These are phyloP conservation scores for Aspergillus sclerotiicarbonarius DNA, from an alignment of 495 filamentous ascomycete genomes.

Conservation along the genomic window DNA sequence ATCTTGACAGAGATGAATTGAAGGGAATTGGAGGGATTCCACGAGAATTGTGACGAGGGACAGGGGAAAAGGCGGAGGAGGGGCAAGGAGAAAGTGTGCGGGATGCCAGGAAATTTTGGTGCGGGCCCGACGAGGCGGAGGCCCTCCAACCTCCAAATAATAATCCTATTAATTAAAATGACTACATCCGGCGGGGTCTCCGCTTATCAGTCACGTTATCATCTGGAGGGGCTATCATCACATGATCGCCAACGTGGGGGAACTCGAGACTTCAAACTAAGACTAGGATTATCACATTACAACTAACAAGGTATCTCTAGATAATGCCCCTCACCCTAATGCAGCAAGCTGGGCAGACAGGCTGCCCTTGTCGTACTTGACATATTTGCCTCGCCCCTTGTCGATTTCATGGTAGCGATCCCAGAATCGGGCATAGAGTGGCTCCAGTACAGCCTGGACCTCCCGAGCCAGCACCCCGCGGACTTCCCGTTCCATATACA, in stretches of 20 bases:
- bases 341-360: constrained; percentile 48
- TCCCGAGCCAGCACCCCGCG: constrained; percentile 72
- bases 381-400: constrained; percentile 94
- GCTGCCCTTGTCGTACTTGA: constrained; percentile 85
- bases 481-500: constrained; percentile 87
- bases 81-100: constrained; percentile 21
- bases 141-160: too few species aligned
- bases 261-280: background rate
- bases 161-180: constrained; percentile 5
- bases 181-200: constrained; percentile 28
- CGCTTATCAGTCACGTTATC: constrained; percentile 48
- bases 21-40: constrained; percentile 24
- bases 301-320: background rate
- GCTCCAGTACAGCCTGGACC: constrained; percentile 85
- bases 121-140: too few species aligned
- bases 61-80: constrained; percentile 15
- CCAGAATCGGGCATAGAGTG: constrained; percentile 92
- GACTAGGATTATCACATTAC: constrained; percentile 21
- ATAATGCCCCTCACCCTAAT: constrained; percentile 18
- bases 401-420: constrained; percentile 98
- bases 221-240: constrained; percentile 24
- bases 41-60: constrained; percentile 4
- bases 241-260: constrained; percentile 15
- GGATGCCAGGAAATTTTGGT: constrained; percentile 34
- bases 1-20: constrained; percentile 42